Evolutionary conservation across 768 basidiomycete species (phyloP).

Genomic region (Amylocystis lapponica): DNA sequence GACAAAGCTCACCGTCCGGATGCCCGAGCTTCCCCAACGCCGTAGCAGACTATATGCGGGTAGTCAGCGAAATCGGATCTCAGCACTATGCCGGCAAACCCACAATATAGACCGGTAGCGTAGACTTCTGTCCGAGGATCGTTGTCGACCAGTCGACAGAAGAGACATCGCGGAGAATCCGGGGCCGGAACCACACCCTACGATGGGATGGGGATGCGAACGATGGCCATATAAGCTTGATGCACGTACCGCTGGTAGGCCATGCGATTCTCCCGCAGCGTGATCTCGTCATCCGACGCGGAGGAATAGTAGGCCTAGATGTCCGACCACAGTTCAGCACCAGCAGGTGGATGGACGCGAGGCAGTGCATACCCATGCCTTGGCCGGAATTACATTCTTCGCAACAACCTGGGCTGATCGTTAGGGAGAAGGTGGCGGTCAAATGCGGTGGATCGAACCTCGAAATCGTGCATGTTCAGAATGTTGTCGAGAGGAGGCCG

Average conservation of each 20-base stretch:
- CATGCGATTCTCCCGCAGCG: conserved; percentile 79
- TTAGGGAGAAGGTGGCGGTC: conserved; percentile 2
- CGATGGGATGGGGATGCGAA: too few relatives aligned
- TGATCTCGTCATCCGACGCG: conserved; percentile 92
- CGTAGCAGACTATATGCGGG: conserved; percentile 54
- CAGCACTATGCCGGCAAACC: too few relatives aligned
- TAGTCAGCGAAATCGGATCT: not conserved
- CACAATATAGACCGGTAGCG: conserved; percentile 65
- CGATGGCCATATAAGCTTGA: not conserved
- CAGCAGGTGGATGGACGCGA: too few relatives aligned
- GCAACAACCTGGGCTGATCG: conserved; percentile 69
- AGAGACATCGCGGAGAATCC: conserved; percentile 68
- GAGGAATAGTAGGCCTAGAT: conserved; percentile 93
- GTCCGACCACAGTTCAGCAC: too few relatives aligned
- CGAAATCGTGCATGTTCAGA: conserved; percentile 89
- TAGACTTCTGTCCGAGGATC: conserved; percentile 72
- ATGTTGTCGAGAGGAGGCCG: conserved; percentile 76
- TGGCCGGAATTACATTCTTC: conserved; percentile 69
- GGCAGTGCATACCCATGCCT: too few relatives aligned
- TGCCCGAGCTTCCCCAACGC: conserved; percentile 93
- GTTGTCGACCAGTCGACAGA: conserved; percentile 79
- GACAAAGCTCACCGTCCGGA: conserved; percentile 88
- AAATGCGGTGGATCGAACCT: conserved; percentile 39
- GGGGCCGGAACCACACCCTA: conserved; percentile 27
- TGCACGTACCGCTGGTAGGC: conserved; percentile 74